Conservation (phyloP, 306 rosid genomes). For the Prunus dulcis region DNA sequence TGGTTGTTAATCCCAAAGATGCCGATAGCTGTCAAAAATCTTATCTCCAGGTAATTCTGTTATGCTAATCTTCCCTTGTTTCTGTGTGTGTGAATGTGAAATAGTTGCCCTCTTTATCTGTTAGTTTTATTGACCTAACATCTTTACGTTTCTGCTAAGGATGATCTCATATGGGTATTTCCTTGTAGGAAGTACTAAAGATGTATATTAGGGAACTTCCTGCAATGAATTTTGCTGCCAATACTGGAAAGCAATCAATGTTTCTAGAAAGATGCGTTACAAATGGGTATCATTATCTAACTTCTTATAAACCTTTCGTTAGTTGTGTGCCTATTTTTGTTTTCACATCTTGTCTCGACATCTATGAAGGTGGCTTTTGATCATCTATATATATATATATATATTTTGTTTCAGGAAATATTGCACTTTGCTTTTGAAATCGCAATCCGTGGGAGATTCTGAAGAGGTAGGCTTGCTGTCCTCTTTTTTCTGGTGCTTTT, state of each 20-base stretch:
- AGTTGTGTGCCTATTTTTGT: constrained; percentile 7
- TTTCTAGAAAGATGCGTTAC: constrained; percentile 83
- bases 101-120: not conserved
- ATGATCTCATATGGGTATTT: constrained; percentile 4
- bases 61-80: not conserved
- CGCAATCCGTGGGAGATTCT: constrained; percentile 30
- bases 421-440: constrained; percentile 66
- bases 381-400: not conserved
- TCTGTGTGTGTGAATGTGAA: not conserved
- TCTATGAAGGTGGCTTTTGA: not conserved
- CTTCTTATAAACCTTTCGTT: not conserved
- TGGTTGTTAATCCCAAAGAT: constrained; percentile 76
- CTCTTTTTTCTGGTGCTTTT: not conserved
- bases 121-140: not conserved
- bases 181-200: constrained; percentile 60
- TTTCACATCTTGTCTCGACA: not conserved
- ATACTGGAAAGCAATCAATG: constrained; percentile 78
- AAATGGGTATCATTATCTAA: constrained; percentile 54
- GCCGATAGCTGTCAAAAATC: constrained; percentile 34
- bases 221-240: constrained; percentile 83
- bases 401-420: constrained; percentile 61
- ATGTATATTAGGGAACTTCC: constrained; percentile 77
- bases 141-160: not conserved
- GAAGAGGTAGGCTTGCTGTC: constrained; percentile 49
- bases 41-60: constrained; percentile 59